A percentile compares a stretch with the other conserved stretches of the same genome.
Conservation (phyloP, 2,329 filamentous ascomycete genomes). For the Monosporascus sp. region DNA sequence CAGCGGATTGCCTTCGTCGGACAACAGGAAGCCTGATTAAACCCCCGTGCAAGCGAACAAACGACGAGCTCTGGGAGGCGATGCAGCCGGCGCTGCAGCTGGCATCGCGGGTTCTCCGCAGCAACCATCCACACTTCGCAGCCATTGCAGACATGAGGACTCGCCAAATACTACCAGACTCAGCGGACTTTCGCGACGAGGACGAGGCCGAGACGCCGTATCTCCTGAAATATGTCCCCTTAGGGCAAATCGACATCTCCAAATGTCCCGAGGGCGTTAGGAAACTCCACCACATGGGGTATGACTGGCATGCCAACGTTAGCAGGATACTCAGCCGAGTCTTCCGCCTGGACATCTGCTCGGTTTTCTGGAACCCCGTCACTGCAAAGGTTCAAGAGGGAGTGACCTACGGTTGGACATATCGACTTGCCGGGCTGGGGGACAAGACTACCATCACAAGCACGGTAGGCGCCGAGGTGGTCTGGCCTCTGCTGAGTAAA, state of each 20-base stretch:
- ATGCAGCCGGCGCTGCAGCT: slow-evolving; percentile 23
- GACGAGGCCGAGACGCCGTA: not conserved
- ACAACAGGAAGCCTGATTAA: not conserved
- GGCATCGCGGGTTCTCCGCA: slow-evolving; percentile 11
- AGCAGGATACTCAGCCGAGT: not conserved
- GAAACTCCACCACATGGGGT: slow-evolving; percentile 4
- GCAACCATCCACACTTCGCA: slow-evolving; percentile 5
- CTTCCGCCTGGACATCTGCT: slow-evolving; percentile 11
- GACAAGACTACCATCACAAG: not conserved
- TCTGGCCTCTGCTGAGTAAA: slow-evolving; percentile 23
- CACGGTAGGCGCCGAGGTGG: slow-evolving; percentile 14
- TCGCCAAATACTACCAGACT: slow-evolving; percentile 5
- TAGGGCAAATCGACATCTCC: slow-evolving; percentile 7
- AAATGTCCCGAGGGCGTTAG: slow-evolving; percentile 5
- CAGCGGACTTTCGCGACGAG: slow-evolving; percentile 1
- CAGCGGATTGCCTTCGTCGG: not conserved
- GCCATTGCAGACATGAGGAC: slow-evolving; percentile 18
- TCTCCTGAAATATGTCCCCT: slow-evolving; percentile 6
- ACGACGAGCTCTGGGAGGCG: slow-evolving; percentile 20
- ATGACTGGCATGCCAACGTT: slow-evolving; percentile 10
- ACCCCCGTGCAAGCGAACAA: slow-evolving; percentile 8
- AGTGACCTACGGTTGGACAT: slow-evolving; percentile 10
- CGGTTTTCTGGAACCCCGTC: not conserved
- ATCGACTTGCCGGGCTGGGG: rapidly evolving
- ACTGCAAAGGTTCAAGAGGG: not conserved